Evolutionary conservation across 2,329 filamentous ascomycete species (phyloP), one percentile per base, ranked within the genome.

Genomic region (Sclerotinia minor): DNA sequence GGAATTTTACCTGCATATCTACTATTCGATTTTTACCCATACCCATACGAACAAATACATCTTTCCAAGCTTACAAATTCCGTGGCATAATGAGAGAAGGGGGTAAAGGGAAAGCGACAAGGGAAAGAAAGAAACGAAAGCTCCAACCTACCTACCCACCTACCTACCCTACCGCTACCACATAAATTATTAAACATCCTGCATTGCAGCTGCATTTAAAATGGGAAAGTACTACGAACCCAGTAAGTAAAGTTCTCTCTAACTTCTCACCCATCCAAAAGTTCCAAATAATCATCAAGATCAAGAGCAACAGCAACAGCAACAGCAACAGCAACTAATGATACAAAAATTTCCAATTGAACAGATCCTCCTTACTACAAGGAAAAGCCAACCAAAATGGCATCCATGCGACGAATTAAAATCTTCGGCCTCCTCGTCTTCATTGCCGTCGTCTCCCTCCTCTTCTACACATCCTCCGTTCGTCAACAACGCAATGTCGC

Each of bases 401-500:
- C 87, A 74, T 90, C 89, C 26, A 82, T 85, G 73, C 88, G 92
- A 72, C 88, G 92, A 73, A 76, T 92, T 74, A 88, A 89, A 76
- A 81, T 90, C 73, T 80, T 92, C 67, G 81, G 86, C 71, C 81
- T 94, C 74, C 81, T 89, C 67, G 82, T 88, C 67, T 73, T 93
- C 72, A 82, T 88, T 72, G 81, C 85, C 69, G 79, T 94, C 69
- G 79, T 94, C 72, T 83, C 89, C 57, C 80, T 90, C 66, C 81
- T 96, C 73, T 92, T 94, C 81, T 89, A 92, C 77, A 89, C 89
- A 26, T 85, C 84, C n/a, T 83, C 83, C 60, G 80, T 85, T 64
- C 83, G 84, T 68, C 80, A 84, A 61, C 50, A 60, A 81, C 82
- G 45, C 78, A 80, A 69, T 15, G 68, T 81, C 81, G 59, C 83